Conservation (phyloP, 2,329 filamentous ascomycete species). For the Pleurostoma richardsiae region DNA sequence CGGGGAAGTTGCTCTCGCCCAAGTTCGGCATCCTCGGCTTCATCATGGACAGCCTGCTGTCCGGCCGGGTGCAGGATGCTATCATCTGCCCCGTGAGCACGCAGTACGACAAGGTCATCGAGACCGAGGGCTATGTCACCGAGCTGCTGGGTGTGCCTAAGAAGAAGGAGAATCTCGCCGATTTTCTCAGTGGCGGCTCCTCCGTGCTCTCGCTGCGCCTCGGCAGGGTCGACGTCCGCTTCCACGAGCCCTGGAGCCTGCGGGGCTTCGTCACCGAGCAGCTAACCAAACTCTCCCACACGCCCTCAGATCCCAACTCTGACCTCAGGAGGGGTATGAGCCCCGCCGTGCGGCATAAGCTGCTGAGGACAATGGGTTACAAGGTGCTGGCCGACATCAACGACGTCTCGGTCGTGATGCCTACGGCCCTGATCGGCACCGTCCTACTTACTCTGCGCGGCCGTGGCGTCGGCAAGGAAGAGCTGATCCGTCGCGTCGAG, state of each 20-base stretch:
- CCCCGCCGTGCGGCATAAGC: conserved; percentile 57
- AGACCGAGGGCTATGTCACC: conserved; percentile 93
- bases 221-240: conserved; percentile 89
- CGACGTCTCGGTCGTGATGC: conserved; percentile 94
- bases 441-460: conserved; percentile 87
- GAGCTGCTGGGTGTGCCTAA: conserved; percentile 93
- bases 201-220: conserved; percentile 85
- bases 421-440: conserved; percentile 90
- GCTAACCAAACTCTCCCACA: conserved; percentile 48
- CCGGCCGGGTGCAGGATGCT: conserved; percentile 81
- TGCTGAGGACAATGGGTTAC: conserved; percentile 85
- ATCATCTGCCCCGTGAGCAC: conserved; percentile 95
- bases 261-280: conserved; percentile 77
- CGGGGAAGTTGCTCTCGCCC: conserved; percentile 86
- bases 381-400: conserved; percentile 93
- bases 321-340: conserved; percentile 36
- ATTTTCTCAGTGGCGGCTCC: conserved; percentile 79
- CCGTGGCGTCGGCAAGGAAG: conserved; percentile 81
- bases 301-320: conserved; percentile 41
- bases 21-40: conserved; percentile 96
- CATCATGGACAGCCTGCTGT: conserved; percentile 83
- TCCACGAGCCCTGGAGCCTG: conserved; percentile 94
- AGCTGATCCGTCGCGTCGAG: conserved; percentile 80
- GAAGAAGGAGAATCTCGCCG: conserved; percentile 86
- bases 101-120: conserved; percentile 98